Percentiles rank a stretch among this genome's conserved stretches.
These are phyloP conservation scores for Coemansia asiatica DNA, from an alignment of 192 early-diverging fungal genomes.

Conservation along the genomic window DNA sequence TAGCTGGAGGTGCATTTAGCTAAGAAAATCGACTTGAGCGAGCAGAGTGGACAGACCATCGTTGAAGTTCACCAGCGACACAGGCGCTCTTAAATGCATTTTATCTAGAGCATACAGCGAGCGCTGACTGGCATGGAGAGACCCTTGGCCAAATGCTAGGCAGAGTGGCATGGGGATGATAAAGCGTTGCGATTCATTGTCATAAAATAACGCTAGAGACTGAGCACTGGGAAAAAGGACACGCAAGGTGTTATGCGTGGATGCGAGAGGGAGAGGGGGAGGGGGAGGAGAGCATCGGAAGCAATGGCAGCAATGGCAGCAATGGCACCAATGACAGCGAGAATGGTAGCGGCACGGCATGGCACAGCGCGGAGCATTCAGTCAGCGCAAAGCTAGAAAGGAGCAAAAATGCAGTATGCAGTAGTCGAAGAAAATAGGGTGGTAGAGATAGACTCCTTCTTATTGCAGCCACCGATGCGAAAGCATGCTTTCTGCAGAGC, in stretches of 20 bases:
- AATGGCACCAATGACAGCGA: too few species aligned
- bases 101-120: background rate
- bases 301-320: background rate
- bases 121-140: background rate
- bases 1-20: background rate
- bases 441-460: background rate
- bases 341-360: too few species aligned
- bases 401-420: background rate
- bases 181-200: too few species aligned
- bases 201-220: too few species aligned
- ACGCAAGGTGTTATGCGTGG: too few species aligned
- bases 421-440: background rate
- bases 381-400: constrained; percentile 1
- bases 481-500: constrained; percentile 59
- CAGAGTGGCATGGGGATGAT: too few species aligned
- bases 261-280: too few species aligned
- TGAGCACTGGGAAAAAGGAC: too few species aligned
- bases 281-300: background rate
- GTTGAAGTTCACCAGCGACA: background rate
- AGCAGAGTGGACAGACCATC: background rate
- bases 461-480: constrained; percentile 59
- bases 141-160: too few species aligned
- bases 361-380: background rate
- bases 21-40: background rate
- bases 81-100: background rate